Percentiles rank a stretch among this genome's conserved stretches.
These are phyloP conservation scores for Saccharum officinarum DNA, from an alignment of 176 grass and related monocot genomes.

Conservation along the genomic window DNA sequence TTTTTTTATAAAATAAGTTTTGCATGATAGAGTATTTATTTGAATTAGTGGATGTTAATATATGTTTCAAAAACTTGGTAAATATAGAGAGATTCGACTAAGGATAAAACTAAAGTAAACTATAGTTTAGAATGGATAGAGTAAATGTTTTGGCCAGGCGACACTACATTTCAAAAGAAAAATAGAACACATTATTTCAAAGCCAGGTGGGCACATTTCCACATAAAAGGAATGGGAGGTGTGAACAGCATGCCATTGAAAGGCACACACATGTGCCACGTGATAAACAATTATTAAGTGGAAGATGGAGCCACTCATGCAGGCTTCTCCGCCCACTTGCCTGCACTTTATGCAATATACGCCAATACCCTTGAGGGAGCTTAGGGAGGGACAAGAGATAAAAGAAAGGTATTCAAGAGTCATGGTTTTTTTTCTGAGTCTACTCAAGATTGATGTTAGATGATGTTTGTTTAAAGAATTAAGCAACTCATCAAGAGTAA, in stretches of 20 bases:
- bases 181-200: neutral
- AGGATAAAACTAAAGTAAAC: neutral
- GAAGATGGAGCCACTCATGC: neutral
- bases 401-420: no score
- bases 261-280: neutral
- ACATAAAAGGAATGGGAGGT: neutral
- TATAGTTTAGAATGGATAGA: neutral
- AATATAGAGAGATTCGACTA: neutral
- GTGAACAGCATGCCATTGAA: neutral
- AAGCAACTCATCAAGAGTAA: neutral
- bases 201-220: neutral
- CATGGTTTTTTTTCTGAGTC: neutral
- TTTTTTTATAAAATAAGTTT: neutral
- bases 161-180: neutral
- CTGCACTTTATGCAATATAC: no score
- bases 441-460: neutral
- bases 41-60: neutral
- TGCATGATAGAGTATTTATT: neutral
- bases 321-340: neutral
- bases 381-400: neutral
- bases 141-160: neutral
- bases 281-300: slow-evolving; percentile 8
- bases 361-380: neutral
- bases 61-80: neutral
- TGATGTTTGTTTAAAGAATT: neutral